A percentile compares a stretch with the other conserved stretches of the same genome.
phyloP scores from a whole-genome alignment of 306 rosid species.

The Dryas octopetala region DNA sequence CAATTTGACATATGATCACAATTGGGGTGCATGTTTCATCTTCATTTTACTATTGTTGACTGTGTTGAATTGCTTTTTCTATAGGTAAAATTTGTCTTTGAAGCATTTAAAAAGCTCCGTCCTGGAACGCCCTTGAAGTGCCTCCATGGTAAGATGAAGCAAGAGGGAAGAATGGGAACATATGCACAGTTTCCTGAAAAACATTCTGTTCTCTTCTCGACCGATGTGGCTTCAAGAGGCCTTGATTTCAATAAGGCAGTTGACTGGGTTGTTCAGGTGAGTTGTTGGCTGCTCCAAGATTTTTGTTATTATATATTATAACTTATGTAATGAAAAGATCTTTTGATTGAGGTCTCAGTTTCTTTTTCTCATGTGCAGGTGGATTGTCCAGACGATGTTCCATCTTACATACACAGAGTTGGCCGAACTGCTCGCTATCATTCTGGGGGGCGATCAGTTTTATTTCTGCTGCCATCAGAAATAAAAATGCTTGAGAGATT shows the following conservation, averaged over 20 bases:
- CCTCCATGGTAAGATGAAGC: conserved; percentile 92
- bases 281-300: conserved; percentile 17
- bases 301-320: not conserved
- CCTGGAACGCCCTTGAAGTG: conserved; percentile 90
- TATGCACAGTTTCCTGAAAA: conserved; percentile 72
- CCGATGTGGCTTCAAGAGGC: conserved; percentile 93
- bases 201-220: conserved; percentile 78
- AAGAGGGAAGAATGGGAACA: conserved; percentile 74
- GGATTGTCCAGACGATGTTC: conserved; percentile 90
- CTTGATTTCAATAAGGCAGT: conserved; percentile 95
- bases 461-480: conserved; percentile 82
- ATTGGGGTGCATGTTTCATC: conserved; percentile 6
- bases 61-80: conserved; percentile 45
- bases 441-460: conserved; percentile 72
- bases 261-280: conserved; percentile 98
- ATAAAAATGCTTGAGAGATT: conserved; percentile 72
- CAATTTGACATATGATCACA: not conserved
- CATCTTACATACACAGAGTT: conserved; percentile 90
- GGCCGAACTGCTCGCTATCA: conserved; percentile 93
- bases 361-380: conserved; percentile 40
- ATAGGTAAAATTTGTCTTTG: conserved; percentile 79
- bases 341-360: conserved; percentile 13
- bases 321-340: not conserved
- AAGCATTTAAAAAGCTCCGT: conserved; percentile 85
- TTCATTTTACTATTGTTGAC: conserved; percentile 13